These are phyloP conservation scores for Xanthoconium purpureum DNA, from an alignment of 768 basidiomycete genomes.

Conservation along the genomic window DNA sequence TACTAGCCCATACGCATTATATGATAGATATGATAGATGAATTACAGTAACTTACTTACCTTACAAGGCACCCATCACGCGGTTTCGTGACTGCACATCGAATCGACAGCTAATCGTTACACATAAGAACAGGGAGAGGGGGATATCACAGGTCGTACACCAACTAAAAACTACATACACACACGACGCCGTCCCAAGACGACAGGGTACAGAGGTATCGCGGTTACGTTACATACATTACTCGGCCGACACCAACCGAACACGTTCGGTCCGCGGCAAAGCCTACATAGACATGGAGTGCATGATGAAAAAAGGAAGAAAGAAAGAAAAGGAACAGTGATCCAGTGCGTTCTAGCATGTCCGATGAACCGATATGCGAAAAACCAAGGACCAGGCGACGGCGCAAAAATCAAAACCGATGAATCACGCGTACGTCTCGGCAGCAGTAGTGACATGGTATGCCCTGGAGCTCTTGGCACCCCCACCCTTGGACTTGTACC, in stretches of 20 bases:
- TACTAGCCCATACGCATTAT: too few species aligned
- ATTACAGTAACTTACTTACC: too few species aligned
- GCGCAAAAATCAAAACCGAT: not conserved
- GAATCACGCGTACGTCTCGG: constrained; percentile 17
- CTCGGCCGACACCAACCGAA: not conserved
- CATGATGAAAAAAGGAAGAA: not conserved
- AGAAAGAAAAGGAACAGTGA: not conserved
- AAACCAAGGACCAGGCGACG: not conserved
- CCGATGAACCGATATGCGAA: not conserved
- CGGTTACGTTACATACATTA: constrained; percentile 23
- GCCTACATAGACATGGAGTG: constrained; percentile 10
- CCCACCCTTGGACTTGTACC: constrained; percentile 11
- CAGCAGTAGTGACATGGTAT: constrained; percentile 7
- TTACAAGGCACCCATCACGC: too few species aligned
- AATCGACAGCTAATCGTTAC: not conserved
- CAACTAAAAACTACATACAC: constrained; percentile 8
- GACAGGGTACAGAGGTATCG: constrained; percentile 20
- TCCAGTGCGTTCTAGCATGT: constrained; percentile 20
- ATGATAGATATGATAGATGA: too few species aligned
- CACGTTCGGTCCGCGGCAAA: constrained; percentile 1
- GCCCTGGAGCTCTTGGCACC: constrained; percentile 8
- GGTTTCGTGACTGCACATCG: not conserved
- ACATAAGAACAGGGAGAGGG: constrained; percentile 13
- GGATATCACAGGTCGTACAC: constrained; percentile 6
- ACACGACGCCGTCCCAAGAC: not conserved